Conservation (phyloP, 495 filamentous ascomycete species). For the Aspergillus asperescens region DNA sequence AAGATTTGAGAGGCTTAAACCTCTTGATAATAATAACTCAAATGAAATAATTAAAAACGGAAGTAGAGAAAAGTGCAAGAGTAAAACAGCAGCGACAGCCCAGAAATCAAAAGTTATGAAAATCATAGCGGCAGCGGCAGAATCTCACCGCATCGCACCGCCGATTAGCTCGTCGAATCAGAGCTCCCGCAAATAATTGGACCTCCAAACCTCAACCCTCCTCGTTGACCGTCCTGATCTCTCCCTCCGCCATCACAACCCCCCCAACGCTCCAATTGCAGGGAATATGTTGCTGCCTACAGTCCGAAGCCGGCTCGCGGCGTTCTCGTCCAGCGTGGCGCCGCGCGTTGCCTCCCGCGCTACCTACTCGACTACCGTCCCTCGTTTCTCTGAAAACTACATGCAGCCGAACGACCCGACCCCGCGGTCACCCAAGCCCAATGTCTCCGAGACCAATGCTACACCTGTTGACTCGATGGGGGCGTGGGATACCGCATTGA, state of each 20-base stretch:
- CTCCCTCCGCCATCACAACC: constrained; percentile 23
- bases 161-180: constrained; percentile 24
- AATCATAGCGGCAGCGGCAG: constrained; percentile 17
- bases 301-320: constrained; percentile 46
- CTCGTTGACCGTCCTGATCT: constrained; percentile 20
- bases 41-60: background rate
- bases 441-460: constrained; percentile 58
- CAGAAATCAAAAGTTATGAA: constrained; percentile 3
- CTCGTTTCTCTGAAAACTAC: constrained; percentile 46
- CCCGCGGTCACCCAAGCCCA: constrained; percentile 41
- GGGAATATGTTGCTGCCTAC: constrained; percentile 35
- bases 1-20: constrained; percentile 11
- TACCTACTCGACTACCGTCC: constrained; percentile 45
- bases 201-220: constrained; percentile 21
- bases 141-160: constrained; percentile 17
- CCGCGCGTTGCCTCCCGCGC: constrained; percentile 35
- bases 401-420: constrained; percentile 52
- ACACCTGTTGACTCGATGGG: constrained; percentile 47
- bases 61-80: background rate
- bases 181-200: constrained; percentile 16
- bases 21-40: constrained; percentile 21
- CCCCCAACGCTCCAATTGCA: constrained; percentile 8
- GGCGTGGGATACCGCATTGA: constrained; percentile 38
- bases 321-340: constrained; percentile 33
- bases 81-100: background rate